These are phyloP conservation scores for Aspergillus avenaceus DNA, from an alignment of 495 filamentous ascomycete species.

Conservation along the genomic window DNA sequence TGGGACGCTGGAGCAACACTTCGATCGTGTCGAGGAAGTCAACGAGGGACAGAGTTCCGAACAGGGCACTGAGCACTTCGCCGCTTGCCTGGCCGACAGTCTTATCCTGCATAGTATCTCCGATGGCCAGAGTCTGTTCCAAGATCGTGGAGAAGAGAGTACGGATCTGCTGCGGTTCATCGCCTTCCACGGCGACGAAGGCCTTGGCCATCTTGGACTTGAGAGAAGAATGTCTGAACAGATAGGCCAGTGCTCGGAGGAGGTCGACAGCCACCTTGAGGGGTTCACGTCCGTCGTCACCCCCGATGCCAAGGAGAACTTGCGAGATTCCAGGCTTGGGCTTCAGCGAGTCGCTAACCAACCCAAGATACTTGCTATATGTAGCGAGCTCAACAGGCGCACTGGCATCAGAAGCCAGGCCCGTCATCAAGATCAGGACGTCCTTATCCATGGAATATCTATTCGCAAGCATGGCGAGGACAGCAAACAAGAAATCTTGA, in stretches of 20 bases:
- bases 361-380: conserved; percentile 64
- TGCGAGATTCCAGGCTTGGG: conserved; percentile 65
- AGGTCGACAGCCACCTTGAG: conserved; percentile 59
- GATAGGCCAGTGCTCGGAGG: conserved; percentile 44
- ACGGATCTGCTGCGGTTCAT: conserved; percentile 55
- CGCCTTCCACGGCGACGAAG: conserved; percentile 32
- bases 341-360: conserved; percentile 68
- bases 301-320: conserved; percentile 60
- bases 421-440: conserved; percentile 41
- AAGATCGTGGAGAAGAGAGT: conserved; percentile 66
- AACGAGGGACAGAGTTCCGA: conserved; percentile 73
- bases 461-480: conserved; percentile 44
- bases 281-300: conserved; percentile 57
- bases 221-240: conserved; percentile 42
- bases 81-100: conserved; percentile 61
- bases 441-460: conserved; percentile 41
- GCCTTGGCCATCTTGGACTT: conserved; percentile 38
- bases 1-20: conserved; percentile 65
- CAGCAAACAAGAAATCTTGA: conserved; percentile 62
- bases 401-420: conserved; percentile 46
- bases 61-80: conserved; percentile 65
- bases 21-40: conserved; percentile 85
- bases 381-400: conserved; percentile 64
- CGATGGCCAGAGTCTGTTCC: conserved; percentile 61
- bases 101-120: conserved; percentile 54